These are phyloP conservation scores for Trichocladium antarcticum DNA, from an alignment of 495 filamentous ascomycete genomes.

Conservation along the genomic window DNA sequence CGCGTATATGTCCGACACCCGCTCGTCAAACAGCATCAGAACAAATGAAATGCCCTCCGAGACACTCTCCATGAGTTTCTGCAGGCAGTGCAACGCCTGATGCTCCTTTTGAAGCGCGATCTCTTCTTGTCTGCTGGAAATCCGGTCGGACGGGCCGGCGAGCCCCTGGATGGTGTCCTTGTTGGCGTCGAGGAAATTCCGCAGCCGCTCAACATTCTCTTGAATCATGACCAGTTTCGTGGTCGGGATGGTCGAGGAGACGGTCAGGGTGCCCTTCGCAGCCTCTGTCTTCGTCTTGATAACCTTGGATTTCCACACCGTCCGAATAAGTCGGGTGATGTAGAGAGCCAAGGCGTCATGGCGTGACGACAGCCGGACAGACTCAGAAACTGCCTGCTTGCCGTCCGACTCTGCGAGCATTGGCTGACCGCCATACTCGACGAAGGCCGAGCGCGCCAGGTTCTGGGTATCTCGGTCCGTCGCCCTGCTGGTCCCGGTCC, in stretches of 20 bases:
- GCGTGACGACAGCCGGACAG: conserved; percentile 74
- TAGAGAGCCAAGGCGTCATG: conserved; percentile 83
- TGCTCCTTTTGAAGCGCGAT: conserved; percentile 85
- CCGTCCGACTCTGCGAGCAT: conserved; percentile 66
- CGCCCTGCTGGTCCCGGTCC: conserved; percentile 54
- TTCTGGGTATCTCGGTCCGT: conserved; percentile 76
- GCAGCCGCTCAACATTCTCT: conserved; percentile 63
- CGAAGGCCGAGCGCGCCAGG: conserved; percentile 72
- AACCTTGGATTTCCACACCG: conserved; percentile 64
- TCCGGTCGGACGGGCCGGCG: conserved; percentile 69
- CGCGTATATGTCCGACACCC: conserved; percentile 76
- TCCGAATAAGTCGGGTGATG: conserved; percentile 70
- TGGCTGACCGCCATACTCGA: conserved; percentile 79
- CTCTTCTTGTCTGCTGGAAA: conserved; percentile 73
- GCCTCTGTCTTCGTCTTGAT: conserved; percentile 32
- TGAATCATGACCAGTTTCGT: conserved; percentile 65
- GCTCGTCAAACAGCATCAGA: conserved; percentile 83
- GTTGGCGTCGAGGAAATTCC: conserved; percentile 72
- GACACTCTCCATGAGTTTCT: conserved; percentile 68
- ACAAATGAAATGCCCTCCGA: conserved; percentile 96
- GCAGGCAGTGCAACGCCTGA: conserved; percentile 75
- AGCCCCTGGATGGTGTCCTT: conserved; percentile 85
- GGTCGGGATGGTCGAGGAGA: conserved; percentile 49
- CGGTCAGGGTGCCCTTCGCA: conserved; percentile 47
- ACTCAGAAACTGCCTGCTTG: conserved; percentile 50